Conservation (phyloP, 140 eudicot species). For the Erigeron philadelphicus region DNA sequence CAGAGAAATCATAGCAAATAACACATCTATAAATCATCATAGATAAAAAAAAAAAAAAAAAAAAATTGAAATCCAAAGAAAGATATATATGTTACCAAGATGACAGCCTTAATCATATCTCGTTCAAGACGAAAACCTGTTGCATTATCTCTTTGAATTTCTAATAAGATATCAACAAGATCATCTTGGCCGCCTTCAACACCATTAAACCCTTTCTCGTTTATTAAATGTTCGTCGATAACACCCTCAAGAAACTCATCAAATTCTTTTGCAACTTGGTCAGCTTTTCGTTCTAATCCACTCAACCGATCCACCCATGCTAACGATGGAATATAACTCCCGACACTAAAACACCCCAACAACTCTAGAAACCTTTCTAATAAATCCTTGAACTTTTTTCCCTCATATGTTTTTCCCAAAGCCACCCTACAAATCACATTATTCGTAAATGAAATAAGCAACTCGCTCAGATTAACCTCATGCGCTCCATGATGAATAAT, state of each 20-base stretch:
- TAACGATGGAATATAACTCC: constrained; percentile 48
- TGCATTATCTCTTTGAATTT: constrained; percentile 39
- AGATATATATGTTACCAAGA: constrained; percentile 30
- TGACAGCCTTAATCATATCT: constrained; percentile 39
- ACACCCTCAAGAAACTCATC: constrained; percentile 35
- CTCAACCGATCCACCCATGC: constrained; percentile 33
- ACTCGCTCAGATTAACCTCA: constrained; percentile 26
- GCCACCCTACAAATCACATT: constrained; percentile 40
- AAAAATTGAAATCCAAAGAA: neutral
- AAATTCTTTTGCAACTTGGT: constrained; percentile 27
- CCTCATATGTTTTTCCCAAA: constrained; percentile 32
- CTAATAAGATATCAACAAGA: constrained; percentile 52
- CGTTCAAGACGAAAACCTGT: constrained; percentile 25
- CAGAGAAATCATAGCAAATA: too few species aligned
- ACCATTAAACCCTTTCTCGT: neutral
- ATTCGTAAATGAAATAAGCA: constrained; percentile 22
- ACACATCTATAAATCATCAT: too few species aligned
- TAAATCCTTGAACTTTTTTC: constrained; percentile 36
- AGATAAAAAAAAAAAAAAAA: too few species aligned
- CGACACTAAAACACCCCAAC: constrained; percentile 42
- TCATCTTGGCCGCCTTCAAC: constrained; percentile 33
- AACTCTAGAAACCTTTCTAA: constrained; percentile 24
- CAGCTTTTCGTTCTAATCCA: constrained; percentile 31
- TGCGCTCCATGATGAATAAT: neutral
- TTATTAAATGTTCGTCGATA: constrained; percentile 28